Base-by-base conservation (phyloP, 163 green algal genomes). In the Chlorella variabilis region DNA sequence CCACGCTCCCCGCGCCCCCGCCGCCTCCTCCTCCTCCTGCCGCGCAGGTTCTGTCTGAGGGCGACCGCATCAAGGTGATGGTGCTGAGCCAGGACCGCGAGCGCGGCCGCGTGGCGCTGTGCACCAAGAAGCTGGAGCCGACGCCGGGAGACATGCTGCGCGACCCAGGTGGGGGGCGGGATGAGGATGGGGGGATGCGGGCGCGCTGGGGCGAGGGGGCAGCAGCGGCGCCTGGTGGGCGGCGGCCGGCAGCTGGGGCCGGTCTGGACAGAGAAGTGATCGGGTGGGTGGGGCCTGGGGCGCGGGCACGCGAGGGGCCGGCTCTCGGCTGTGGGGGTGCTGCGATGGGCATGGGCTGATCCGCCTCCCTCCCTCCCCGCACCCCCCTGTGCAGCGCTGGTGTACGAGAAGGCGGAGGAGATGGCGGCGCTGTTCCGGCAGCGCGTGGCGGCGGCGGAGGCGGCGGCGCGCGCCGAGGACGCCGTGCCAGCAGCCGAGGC, bases 51-150 rank as follows among this genome's bases (percentile, higher is more conserved):
- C 75, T 97, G 29, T 75, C 65, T 25, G 89, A 94, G 77, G 96
- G 96, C 33, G 95, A 99, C 89, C 89, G 94, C 84, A 87, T 99
- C 81, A 99, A 99, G 96, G 94, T 95, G 18, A 98, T 99, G 94
- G 91, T 99, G 56, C 87, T 99, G 80, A 95, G 85, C 83, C 90
- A 97, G 75, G 97, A 99, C 88, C 86, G 82, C 13, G 92, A 98
- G 54, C 87, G 90, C 9, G 91, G 93, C 70, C 92, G 97, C 41
- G 83, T 99, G 45, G 94, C 91, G 42, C 89, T 99, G 68, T 97
- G 91, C 78, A 99, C 97, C n/a, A 98, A 98, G 89, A 99, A 99
- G 91, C 92, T 99, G 75, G 96, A 99, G 92, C 91, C 93, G 15
- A 95, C 86, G 27, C 94, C 95, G 7, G 96, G 95, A 51, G 96